Base-by-base conservation (phyloP, 371 early-diverging fungal species). In the Mortierella sp. region DNA sequence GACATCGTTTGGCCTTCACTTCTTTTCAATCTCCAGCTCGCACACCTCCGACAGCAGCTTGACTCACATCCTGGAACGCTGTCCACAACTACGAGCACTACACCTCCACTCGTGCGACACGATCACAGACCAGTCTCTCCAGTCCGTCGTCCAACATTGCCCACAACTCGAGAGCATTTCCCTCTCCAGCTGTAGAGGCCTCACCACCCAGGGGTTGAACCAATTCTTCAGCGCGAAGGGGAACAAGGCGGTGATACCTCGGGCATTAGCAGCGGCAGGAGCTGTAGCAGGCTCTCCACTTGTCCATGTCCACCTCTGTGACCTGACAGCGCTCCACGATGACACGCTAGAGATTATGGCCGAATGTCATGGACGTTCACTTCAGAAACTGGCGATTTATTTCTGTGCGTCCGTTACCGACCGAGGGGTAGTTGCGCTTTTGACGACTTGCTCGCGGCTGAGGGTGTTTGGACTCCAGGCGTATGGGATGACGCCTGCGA, bases 31-130 rank as follows among this genome's bases (percentile, higher is more conserved):
- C 70, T 72, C 58, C 49, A 82, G 83, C 60, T 71, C 83, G 0
- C 72, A 75, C 21, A 73, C 75, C 0, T 68, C 81, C 38, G 74
- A 81, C 48, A n/a, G 68, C n/a, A 65, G n/a, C 16, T 41, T 82
- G n/a, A 41, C 7, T 8, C 38, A 55, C 29, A 55, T 82, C 38
- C 29, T 78, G 14, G 75, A 72, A 41, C 29, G 70, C 18, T 82
- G 83, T 43, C 68, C 78, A 7, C 48, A 68, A 2, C 72, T 82
- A 8, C 18, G 18, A 58, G 65, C 72, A 4, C 68, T 82, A 6
- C 79, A 82, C 35, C 56, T 82, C 4, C 75, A 78, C 35, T 75
- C 73, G 1, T 82, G 83, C n/a, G 83, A 78, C 70, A 49, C 29
- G 8, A 29, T 82, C 51, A 72, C 78, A 18, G 76, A 82, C 43